Base-by-base conservation (phyloP, 768 basidiomycete species). In the Wakefieldia striispora region DNA sequence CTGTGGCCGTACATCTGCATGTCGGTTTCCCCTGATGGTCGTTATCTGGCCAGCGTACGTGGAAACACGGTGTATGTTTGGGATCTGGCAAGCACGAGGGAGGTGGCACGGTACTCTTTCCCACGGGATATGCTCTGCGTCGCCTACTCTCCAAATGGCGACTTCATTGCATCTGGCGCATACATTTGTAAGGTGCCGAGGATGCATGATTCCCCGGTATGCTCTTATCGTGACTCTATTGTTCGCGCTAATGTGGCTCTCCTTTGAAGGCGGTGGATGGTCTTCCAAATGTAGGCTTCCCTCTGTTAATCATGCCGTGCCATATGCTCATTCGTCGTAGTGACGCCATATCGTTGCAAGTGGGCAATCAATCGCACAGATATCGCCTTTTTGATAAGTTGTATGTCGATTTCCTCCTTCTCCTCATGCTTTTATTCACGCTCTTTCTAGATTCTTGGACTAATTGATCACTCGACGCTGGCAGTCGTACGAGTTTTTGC, bases 111-210 rank as follows among this genome's bases (percentile, higher is more conserved):
- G 20, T 61, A 63, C 37, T 4, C 44, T 10, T 61, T 61, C 48
- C 61, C 60, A 12, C 57, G 58, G 10, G 54, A 56, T 19, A 60
- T 63, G 57, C 36, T 57, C 2, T 63, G 58, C 40, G 61, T 60
- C 33, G 51, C 54, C 49, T 61, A 50, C 34, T 61, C 61, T 26
- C 60, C 61, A 16, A 51, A 53, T 10, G 61, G 60, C 39, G 57
- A 60, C 17, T 39, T 39, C 21, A 51, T 61, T 19, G 60, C 54
- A 8, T 47, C 49, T 31, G 60, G 61, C 1, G 8, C 42, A 26
- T 63, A 46, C 29, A 31, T 61, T 17, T 63, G 54, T 9, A 56
- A 39, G 35, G 48, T 37, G 13, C 61, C 60, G 21, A 47, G 29
- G 33, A 42, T 24, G 6, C 40, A 19, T 13, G 60, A 44, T 19